Evolutionary conservation across 108 stramenopile species (phyloP).

Genomic region (Pseudonitzschia multistriata): DNA sequence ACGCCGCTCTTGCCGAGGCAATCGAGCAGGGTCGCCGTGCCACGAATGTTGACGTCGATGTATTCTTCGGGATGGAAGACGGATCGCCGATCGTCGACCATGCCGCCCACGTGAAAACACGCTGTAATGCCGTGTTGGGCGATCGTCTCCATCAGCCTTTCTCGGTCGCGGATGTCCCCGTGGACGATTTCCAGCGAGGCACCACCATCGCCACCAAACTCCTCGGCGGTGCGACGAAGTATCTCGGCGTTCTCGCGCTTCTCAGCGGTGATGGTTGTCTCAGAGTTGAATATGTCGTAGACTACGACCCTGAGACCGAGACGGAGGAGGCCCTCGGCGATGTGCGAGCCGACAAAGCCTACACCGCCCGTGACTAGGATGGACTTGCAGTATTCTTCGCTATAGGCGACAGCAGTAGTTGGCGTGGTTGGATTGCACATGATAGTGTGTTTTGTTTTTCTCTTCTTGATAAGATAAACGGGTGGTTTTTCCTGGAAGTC

Average conservation of each 20-base stretch:
- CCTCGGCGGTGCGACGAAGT: neutral
- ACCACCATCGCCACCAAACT: neutral
- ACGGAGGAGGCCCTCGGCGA: neutral
- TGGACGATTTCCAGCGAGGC: slow-evolving; percentile 1
- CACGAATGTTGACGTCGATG: slow-evolving; percentile 15
- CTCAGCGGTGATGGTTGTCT: neutral
- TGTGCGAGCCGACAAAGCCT: neutral
- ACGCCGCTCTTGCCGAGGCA: slow-evolving; percentile 8
- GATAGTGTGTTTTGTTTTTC: too few relatives aligned
- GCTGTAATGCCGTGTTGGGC: slow-evolving; percentile 12
- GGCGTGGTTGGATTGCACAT: too few relatives aligned
- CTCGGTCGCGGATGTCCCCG: slow-evolving; percentile 27
- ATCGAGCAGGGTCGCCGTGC: slow-evolving; percentile 13
- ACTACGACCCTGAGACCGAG: slow-evolving; percentile 9
- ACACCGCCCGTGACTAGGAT: slow-evolving; percentile 1
- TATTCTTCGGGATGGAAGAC: slow-evolving; percentile 10
- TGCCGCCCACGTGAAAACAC: slow-evolving; percentile 21
- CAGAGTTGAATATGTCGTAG: slow-evolving; percentile 18
- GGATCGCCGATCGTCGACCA: slow-evolving; percentile 17
- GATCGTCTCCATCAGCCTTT: slow-evolving; percentile 1
- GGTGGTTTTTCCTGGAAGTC: too few relatives aligned
- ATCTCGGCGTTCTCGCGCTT: neutral
- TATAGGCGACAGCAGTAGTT: too few relatives aligned
- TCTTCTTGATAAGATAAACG: too few relatives aligned
- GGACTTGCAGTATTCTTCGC: slow-evolving; percentile 10